Evolutionary conservation across 2,329 filamentous ascomycete species (phyloP), one percentile per base, ranked within the genome.

Genomic region (Xylaria sp.): DNA sequence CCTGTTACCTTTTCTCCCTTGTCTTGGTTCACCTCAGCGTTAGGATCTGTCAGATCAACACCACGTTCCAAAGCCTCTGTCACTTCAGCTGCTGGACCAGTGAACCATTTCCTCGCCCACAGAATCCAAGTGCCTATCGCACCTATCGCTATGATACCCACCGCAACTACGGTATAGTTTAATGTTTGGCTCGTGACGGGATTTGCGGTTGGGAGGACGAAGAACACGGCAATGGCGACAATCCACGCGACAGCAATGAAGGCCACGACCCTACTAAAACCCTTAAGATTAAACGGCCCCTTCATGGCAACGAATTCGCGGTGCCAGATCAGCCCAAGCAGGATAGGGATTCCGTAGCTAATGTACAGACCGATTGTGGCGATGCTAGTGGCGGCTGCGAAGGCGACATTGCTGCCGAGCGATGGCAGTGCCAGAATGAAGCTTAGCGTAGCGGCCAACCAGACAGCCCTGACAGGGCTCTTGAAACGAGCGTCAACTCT

Each of bases 311-410:
- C 79, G 75, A 89, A 89, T n/a, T 82, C 77, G 9, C 74, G 67
- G 48, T 84, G 82, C 77, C 85, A 88, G 60, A 89, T 78, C 5
- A 89, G 75, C 0, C 86, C 86, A 31, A 87, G 64, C 4, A 73
- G 50, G 46, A 74, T 88, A 0, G 87, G 87, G 25, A 88, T 80
- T 1, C 86, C 87, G 74, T 89, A 89, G 63, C 83, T 86, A 59
- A 89, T 83, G 72, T 89, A 89, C 2, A 89, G 80, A 0, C 87
- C 87, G 55, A 89, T 83, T 2, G 87, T 89, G 3, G 87, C 87
- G 69, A 89, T 89, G 10, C 84, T 87, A 1, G 87, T 89, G 1
- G 86, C 87, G 1, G 87, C 87, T 1, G 85, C 80, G 70, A 88
- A 89, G 7, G 87, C 87, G 7, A 89, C 87, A 2, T 75, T 76